Evolutionary conservation across 2,329 filamentous ascomycete species (phyloP), one percentile per base, ranked within the genome.

Genomic region (Cordyceps farinosa): DNA sequence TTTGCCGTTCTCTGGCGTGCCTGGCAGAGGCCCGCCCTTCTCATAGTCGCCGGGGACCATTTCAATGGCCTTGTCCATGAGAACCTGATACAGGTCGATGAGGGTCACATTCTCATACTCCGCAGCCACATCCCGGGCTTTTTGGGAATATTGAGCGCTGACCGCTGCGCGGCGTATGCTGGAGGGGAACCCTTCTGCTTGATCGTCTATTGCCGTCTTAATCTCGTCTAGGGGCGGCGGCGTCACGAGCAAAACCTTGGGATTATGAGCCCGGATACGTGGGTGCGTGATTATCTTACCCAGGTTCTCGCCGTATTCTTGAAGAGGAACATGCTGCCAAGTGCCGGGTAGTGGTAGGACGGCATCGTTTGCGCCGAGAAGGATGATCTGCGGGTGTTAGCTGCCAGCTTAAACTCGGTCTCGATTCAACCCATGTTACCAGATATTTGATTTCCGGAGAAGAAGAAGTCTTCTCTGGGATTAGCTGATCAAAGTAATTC

Each of bases 331-430:
- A 73, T 94, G 87, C 75, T 98, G 95, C 10, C 80, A 79, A 57
- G 85, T 87, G 4, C 80, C 80, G 5, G 83, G 80, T 44, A 84
- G 78, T 3, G 86, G 83, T 3, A 96, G 75, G 61, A 87, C 87
- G 3, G 94, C 89, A 75, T 98, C 95, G 73, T 99, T 98, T 69
- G 95, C 91, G 22, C 95, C 95, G 65, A 97, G 87, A 67, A 96
- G 88, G 64, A 97, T 77, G 45, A 90, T 80, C 90, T 92, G 64
- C 34, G 32, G 8, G 32, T 71, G 30, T 77, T 70, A 65, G 67
- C 42, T 29, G 9, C 8, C 36, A 34, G 3, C 40, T 17, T 15
- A 22, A n/a, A 40, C 15, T 30, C 10, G 45, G 8, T 22, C 13
- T 29, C 30, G 7, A 3, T 9, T 53, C 29, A 10, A 40, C 2